Evolutionary conservation across 495 filamentous ascomycete species (phyloP).

Genomic region (Chaetomium cochliodes): DNA sequence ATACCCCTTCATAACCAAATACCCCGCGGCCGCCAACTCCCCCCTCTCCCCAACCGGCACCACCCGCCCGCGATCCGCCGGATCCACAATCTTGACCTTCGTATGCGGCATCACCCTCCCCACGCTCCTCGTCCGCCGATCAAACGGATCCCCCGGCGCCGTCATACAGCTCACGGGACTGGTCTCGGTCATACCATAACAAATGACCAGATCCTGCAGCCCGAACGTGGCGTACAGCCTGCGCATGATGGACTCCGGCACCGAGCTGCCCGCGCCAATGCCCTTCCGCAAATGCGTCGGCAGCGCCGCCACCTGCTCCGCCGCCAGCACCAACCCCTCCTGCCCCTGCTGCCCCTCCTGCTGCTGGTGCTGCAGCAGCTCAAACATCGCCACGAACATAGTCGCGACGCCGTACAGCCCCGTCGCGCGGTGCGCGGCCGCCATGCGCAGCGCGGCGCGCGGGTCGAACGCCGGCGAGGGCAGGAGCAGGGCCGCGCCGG

Average conservation of each 20-base stretch:
- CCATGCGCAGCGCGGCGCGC: constrained; percentile 62
- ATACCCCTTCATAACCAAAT: constrained; percentile 88
- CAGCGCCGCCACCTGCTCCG: constrained; percentile 54
- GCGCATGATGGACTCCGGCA: constrained; percentile 83
- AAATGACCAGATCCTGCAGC: constrained; percentile 83
- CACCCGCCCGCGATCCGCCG: constrained; percentile 52
- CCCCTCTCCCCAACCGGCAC: constrained; percentile 66
- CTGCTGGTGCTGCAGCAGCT: constrained; percentile 60
- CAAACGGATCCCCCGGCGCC: constrained; percentile 72
- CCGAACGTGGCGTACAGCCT: constrained; percentile 74
- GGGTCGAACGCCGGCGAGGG: constrained; percentile 87
- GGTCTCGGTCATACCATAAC: constrained; percentile 99
- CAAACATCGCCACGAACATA: constrained; percentile 91
- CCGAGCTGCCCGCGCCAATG: constrained; percentile 83
- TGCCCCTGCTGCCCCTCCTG: neutral
- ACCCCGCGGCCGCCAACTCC: constrained; percentile 82
- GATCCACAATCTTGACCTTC: constrained; percentile 75
- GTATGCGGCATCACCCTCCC: constrained; percentile 76
- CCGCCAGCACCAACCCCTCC: constrained; percentile 11
- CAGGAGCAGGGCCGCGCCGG: constrained; percentile 81
- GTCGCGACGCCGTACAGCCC: constrained; percentile 92
- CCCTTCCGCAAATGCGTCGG: constrained; percentile 70
- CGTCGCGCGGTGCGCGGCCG: constrained; percentile 73
- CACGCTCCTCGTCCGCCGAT: constrained; percentile 74
- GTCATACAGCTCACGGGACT: constrained; percentile 92